Conservation (phyloP, 768 basidiomycete species). For the Paxillus ammoniavirescens region DNA sequence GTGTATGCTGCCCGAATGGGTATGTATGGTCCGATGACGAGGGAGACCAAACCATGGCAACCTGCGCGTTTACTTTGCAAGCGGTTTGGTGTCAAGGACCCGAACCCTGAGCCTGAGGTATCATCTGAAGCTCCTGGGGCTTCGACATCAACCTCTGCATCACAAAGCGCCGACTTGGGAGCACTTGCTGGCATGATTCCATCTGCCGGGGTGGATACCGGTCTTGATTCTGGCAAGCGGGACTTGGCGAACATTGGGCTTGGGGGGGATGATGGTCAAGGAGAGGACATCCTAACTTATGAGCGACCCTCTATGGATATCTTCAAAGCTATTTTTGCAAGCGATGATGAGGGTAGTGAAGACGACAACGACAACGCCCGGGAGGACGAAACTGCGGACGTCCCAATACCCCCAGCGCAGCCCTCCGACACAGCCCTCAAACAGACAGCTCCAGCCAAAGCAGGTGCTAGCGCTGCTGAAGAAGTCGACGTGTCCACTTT, state of each 20-base stretch:
- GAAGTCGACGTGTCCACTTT: conserved; percentile 67
- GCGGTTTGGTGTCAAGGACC: conserved; percentile 90
- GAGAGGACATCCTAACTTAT: conserved; percentile 84
- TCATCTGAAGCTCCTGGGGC: conserved; percentile 31
- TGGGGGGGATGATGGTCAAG: conserved; percentile 91
- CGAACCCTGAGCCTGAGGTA: conserved; percentile 64
- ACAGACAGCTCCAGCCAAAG: background rate
- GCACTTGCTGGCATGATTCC: background rate
- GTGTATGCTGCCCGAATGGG: conserved; percentile 80
- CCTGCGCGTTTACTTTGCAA: conserved; percentile 89
- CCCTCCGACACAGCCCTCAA: conserved; percentile 9
- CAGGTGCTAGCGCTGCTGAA: conserved; percentile 4
- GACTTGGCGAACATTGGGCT: conserved; percentile 82
- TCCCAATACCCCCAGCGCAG: conserved; percentile 4
- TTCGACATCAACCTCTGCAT: conserved; percentile 18
- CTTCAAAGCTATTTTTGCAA: conserved; percentile 98
- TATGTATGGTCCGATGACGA: conserved; percentile 88
- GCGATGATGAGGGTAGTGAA: conserved; percentile 85
- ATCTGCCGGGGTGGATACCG: background rate
- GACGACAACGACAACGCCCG: conserved; percentile 46
- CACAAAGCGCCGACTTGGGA: conserved; percentile 4
- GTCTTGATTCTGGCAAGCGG: conserved; percentile 34
- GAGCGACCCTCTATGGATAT: conserved; percentile 86
- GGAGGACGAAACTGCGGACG: conserved; percentile 4
- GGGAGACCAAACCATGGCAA: conserved; percentile 72